phyloP scores from a whole-genome alignment of 2,329 filamentous ascomycete species.

The Penicillium crustosum region DNA sequence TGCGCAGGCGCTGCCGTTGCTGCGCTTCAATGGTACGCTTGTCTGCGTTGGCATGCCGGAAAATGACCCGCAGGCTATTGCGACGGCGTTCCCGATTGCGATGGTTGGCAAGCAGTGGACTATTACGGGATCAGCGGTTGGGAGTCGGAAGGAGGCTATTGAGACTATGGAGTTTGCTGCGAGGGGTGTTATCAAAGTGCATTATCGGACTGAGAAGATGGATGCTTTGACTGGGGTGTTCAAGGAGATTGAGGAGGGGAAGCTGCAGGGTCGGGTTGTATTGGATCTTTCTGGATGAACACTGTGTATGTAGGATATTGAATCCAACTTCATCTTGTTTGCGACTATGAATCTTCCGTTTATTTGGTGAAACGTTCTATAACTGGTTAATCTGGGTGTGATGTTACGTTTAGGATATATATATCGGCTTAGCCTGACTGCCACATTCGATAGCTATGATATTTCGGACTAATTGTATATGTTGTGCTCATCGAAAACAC shows the following conservation, averaged over 20 bases:
- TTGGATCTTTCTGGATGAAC: conserved; percentile 38
- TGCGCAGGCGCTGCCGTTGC: conserved; percentile 47
- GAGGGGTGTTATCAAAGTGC: conserved; percentile 48
- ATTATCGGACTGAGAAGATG: conserved; percentile 47
- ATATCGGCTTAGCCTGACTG: not conserved
- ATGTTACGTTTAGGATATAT: not conserved
- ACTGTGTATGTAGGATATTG: not conserved
- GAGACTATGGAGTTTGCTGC: conserved; percentile 50
- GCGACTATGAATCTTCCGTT: fast-evolving
- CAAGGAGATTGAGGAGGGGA: conserved; percentile 45
- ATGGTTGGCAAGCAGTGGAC: conserved; percentile 45
- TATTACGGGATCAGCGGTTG: conserved; percentile 52
- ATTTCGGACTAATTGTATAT: not conserved
- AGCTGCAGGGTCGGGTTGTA: conserved; percentile 49
- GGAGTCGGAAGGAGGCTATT: conserved; percentile 51
- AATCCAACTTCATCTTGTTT: not conserved
- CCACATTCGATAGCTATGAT: not conserved
- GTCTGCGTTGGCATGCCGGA: conserved; percentile 55
- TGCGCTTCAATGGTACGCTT: conserved; percentile 52
- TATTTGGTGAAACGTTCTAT: not conserved
- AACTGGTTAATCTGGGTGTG: fast-evolving
- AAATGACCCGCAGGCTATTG: conserved; percentile 46
- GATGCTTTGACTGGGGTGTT: conserved; percentile 48
- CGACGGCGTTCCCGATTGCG: conserved; percentile 42
- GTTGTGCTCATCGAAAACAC: too few relatives aligned